A percentile compares a stretch with the other conserved stretches of the same genome.
Evolutionary conservation across 352 stramenopile species (phyloP).

Genomic region (Pelagophyceae sp.): DNA sequence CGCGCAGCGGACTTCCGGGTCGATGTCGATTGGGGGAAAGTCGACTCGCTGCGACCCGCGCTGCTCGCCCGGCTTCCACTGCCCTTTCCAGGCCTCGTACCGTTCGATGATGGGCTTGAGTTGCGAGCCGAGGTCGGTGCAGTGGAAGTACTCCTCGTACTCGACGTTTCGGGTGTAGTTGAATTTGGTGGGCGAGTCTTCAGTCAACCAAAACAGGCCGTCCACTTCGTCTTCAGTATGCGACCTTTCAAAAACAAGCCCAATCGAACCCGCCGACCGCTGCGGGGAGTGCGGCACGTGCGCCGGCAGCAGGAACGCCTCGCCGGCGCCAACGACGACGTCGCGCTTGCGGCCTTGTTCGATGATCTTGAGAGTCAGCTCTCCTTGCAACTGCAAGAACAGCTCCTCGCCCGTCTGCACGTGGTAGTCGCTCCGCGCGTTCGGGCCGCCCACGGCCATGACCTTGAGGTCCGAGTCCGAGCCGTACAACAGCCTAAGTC

Average conservation of each 20-base stretch:
- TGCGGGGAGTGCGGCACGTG: slow-evolving; percentile 34
- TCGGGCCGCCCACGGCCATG: slow-evolving; percentile 38
- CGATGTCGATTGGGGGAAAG: neutral
- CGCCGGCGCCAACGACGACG: slow-evolving; percentile 28
- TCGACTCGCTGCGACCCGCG: neutral
- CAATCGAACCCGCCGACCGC: slow-evolving; percentile 26
- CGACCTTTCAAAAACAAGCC: slow-evolving; percentile 32
- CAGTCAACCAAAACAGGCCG: slow-evolving; percentile 31
- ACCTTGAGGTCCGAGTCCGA: slow-evolving; percentile 22
- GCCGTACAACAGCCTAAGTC: slow-evolving; percentile 23
- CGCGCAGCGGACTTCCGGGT: neutral
- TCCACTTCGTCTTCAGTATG: slow-evolving; percentile 27
- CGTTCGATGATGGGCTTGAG: slow-evolving; percentile 29
- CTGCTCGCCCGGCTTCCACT: too few relatives aligned
- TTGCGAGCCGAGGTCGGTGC: slow-evolving; percentile 31
- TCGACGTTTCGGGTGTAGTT: neutral
- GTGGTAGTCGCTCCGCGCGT: slow-evolving; percentile 33
- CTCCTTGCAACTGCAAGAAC: slow-evolving; percentile 23
- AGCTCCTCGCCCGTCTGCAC: slow-evolving; percentile 30
- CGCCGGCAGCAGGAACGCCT: slow-evolving; percentile 31
- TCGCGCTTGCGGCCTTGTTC: slow-evolving; percentile 19
- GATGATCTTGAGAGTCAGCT: slow-evolving; percentile 30
- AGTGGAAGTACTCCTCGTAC: slow-evolving; percentile 37
- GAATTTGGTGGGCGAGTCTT: slow-evolving; percentile 10
- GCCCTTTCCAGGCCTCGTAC: slow-evolving; percentile 26